A percentile compares a stretch with the other conserved stretches of the same genome.
Evolutionary conservation across 1,139 yeast species (phyloP).

Genomic region (Zygoascus hellenicus): DNA sequence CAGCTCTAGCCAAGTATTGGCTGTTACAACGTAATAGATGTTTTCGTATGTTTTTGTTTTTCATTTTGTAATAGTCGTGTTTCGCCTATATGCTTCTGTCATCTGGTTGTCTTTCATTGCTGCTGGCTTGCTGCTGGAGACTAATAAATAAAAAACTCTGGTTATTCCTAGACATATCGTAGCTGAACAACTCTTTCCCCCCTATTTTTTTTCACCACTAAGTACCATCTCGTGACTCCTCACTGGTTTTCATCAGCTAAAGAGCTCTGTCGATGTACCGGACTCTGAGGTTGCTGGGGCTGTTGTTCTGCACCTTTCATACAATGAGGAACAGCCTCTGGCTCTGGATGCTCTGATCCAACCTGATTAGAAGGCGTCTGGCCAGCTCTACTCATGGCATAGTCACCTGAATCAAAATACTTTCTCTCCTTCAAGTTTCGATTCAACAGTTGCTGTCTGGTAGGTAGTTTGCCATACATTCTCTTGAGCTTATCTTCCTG

Average conservation of each 20-base stretch:
- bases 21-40: too few relatives aligned
- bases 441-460: slow-evolving; percentile 73
- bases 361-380: slow-evolving; percentile 19
- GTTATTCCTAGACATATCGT: neutral
- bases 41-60: too few relatives aligned
- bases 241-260: slow-evolving; percentile 4
- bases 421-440: slow-evolving; percentile 73
- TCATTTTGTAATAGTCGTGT: too few relatives aligned
- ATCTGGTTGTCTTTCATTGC: too few relatives aligned
- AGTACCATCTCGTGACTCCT: too few relatives aligned
- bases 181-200: neutral
- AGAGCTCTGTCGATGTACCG: slow-evolving; percentile 7
- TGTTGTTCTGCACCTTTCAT: slow-evolving; percentile 8
- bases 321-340: slow-evolving; percentile 19
- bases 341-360: slow-evolving; percentile 24
- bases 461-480: slow-evolving; percentile 85
- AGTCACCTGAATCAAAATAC: slow-evolving; percentile 95
- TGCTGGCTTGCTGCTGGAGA: too few relatives aligned
- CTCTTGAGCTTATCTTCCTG: slow-evolving; percentile 48
- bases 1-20: too few relatives aligned
- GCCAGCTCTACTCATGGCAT: slow-evolving; percentile 81
- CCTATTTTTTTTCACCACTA: neutral
- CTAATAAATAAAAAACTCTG: too few relatives aligned
- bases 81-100: too few relatives aligned
- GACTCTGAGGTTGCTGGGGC: slow-evolving; percentile 9